A percentile compares a stretch with the other conserved stretches of the same genome.
Conservation (phyloP, 1,284 basidiomycete species). For the Trichosporon coremiiforme region DNA sequence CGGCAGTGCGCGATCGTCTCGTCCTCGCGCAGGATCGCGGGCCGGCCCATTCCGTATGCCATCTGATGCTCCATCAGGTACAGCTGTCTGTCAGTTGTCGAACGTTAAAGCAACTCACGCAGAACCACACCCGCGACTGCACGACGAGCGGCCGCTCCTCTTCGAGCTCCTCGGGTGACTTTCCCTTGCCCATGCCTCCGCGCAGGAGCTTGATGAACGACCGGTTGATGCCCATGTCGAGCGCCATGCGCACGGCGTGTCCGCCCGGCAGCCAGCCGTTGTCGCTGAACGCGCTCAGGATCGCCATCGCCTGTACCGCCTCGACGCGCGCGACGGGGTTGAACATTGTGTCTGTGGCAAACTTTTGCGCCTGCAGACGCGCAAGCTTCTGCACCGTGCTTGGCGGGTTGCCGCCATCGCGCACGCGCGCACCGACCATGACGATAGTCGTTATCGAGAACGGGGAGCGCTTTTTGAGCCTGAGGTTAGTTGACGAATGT, state of each 20-base stretch:
- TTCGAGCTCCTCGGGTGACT: constrained; percentile 60
- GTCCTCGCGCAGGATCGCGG: constrained; percentile 86
- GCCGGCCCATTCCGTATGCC: constrained; percentile 88
- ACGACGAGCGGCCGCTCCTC: constrained; percentile 78
- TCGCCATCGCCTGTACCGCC: constrained; percentile 84
- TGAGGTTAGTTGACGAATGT: neutral
- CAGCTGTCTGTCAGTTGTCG: constrained; percentile 54
- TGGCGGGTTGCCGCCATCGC: constrained; percentile 67
- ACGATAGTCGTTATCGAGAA: constrained; percentile 70
- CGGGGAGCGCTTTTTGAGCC: constrained; percentile 51
- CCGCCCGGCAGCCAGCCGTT: constrained; percentile 86
- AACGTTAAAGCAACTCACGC: constrained; percentile 50
- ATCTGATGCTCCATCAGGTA: constrained; percentile 94
- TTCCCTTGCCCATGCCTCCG: constrained; percentile 69
- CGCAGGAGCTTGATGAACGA: constrained; percentile 80
- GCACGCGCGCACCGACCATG: constrained; percentile 82
- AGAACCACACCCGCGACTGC: constrained; percentile 82
- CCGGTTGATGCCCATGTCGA: constrained; percentile 86
- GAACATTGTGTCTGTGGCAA: constrained; percentile 72
- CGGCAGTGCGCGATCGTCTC: constrained; percentile 82
- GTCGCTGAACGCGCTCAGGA: constrained; percentile 86
- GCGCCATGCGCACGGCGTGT: constrained; percentile 88
- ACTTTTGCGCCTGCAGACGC: constrained; percentile 73
- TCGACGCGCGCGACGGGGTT: constrained; percentile 77
- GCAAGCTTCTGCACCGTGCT: constrained; percentile 49